These are phyloP conservation scores for Serendipita indica DNA, from an alignment of 768 basidiomycete species.

Conservation along the genomic window DNA sequence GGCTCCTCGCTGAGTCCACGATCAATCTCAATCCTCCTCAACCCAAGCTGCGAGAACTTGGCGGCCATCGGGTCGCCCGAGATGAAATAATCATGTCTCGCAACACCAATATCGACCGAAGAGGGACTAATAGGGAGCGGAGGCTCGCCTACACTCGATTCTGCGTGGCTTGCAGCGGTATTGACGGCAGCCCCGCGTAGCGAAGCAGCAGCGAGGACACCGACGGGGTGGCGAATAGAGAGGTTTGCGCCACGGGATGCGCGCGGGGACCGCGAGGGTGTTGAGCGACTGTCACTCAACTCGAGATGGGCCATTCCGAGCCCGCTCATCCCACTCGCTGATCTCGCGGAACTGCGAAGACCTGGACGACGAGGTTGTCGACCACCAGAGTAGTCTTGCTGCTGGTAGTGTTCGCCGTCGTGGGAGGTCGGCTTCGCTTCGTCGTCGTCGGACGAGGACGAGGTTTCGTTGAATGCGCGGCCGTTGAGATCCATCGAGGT, in stretches of 20 bases:
- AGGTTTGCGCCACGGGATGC: not conserved
- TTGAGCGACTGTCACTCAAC: not conserved
- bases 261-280: not conserved
- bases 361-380: not conserved
- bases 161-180: not conserved
- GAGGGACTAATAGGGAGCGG: not conserved
- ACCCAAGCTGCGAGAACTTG: not conserved
- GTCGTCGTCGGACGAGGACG: too few species aligned
- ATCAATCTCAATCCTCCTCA: conserved; percentile 6
- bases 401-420: not conserved
- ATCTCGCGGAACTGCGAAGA: not conserved
- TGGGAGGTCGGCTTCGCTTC: not conserved
- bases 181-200: not conserved
- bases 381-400: not conserved
- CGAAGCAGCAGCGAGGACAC: not conserved
- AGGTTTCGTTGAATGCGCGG: not conserved
- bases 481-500: too few species aligned
- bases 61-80: not conserved
- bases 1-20: conserved; percentile 19
- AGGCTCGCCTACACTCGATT: not conserved
- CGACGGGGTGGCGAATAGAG: not conserved
- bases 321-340: not conserved
- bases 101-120: conserved; percentile 5
- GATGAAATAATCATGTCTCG: conserved; percentile 1
- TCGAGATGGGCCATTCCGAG: not conserved